These are phyloP conservation scores for Fomitopsis pinicola DNA, from an alignment of 1,284 basidiomycete species.

Conservation along the genomic window DNA sequence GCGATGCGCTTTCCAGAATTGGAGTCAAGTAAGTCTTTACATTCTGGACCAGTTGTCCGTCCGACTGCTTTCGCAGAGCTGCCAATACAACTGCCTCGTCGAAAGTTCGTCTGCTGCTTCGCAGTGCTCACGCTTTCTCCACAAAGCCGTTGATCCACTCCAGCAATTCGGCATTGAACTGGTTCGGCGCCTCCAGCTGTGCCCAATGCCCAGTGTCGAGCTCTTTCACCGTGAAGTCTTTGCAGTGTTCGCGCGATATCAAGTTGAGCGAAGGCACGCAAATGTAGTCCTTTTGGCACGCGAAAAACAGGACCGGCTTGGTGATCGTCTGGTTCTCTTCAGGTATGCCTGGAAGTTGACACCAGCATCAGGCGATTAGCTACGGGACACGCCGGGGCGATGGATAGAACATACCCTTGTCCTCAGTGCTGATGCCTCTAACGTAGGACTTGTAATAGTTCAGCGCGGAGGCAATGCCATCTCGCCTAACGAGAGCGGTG, in stretches of 20 bases:
- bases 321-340: slow-evolving; percentile 10
- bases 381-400: neutral
- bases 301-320: slow-evolving; percentile 21
- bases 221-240: slow-evolving; percentile 19
- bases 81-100: no score
- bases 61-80: no score
- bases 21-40: no score
- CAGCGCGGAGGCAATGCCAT: slow-evolving; percentile 19
- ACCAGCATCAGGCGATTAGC: neutral
- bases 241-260: slow-evolving; percentile 13
- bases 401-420: slow-evolving; percentile 15
- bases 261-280: slow-evolving; percentile 15
- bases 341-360: slow-evolving; percentile 10
- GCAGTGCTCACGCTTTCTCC: neutral
- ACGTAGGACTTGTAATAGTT: slow-evolving; percentile 27
- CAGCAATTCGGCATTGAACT: slow-evolving; percentile 22
- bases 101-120: no score
- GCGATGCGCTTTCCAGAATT: no score
- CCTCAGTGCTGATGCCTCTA: slow-evolving; percentile 18
- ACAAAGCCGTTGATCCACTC: slow-evolving; percentile 15
- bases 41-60: no score
- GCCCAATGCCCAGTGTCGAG: slow-evolving; percentile 31
- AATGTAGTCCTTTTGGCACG: slow-evolving; percentile 19
- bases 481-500: slow-evolving; percentile 12
- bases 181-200: slow-evolving; percentile 21